These are phyloP conservation scores for Omphalotus olearius DNA, from an alignment of 1,284 basidiomycete genomes.

Conservation along the genomic window DNA sequence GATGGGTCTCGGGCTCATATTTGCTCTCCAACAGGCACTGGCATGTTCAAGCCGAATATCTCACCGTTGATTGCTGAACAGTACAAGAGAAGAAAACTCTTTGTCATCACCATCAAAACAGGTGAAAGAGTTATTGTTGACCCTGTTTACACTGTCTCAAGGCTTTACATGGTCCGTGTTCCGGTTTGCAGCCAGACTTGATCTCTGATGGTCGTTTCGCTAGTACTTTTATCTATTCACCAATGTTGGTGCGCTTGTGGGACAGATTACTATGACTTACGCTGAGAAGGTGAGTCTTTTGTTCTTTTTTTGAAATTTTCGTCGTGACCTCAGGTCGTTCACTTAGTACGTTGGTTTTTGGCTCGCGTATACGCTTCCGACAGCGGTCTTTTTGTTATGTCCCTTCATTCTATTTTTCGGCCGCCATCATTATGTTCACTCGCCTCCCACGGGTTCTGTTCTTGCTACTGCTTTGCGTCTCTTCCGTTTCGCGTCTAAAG, in stretches of 20 bases:
- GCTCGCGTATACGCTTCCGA: constrained; percentile 68
- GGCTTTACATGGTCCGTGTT: constrained; percentile 63
- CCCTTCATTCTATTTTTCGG: constrained; percentile 70
- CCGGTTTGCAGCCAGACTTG: constrained; percentile 48
- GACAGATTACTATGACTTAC: constrained; percentile 69
- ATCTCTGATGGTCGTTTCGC: constrained; percentile 80
- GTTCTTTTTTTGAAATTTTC: too few relatives aligned
- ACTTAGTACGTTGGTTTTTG: constrained; percentile 64
- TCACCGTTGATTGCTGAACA: constrained; percentile 81
- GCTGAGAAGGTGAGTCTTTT: constrained; percentile 53
- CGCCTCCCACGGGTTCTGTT: constrained; percentile 76
- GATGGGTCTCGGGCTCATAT: constrained; percentile 33
- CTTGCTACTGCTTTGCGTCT: constrained; percentile 49
- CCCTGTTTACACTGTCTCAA: constrained; percentile 65
- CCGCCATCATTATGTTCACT: constrained; percentile 42
- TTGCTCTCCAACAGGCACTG: constrained; percentile 40
- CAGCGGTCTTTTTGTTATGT: constrained; percentile 58
- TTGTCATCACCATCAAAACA: constrained; percentile 45
- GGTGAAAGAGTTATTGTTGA: constrained; percentile 84
- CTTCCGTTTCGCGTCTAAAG: constrained; percentile 46
- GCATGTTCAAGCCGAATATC: constrained; percentile 80
- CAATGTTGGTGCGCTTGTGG: constrained; percentile 71
- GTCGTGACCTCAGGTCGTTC: too few relatives aligned
- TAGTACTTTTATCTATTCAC: constrained; percentile 79
- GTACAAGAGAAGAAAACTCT: constrained; percentile 53